Evolutionary conservation across 108 stramenopile genomes (phyloP), one percentile per base, ranked within the genome.

Genomic region (Hondaea fermentalgiana): DNA sequence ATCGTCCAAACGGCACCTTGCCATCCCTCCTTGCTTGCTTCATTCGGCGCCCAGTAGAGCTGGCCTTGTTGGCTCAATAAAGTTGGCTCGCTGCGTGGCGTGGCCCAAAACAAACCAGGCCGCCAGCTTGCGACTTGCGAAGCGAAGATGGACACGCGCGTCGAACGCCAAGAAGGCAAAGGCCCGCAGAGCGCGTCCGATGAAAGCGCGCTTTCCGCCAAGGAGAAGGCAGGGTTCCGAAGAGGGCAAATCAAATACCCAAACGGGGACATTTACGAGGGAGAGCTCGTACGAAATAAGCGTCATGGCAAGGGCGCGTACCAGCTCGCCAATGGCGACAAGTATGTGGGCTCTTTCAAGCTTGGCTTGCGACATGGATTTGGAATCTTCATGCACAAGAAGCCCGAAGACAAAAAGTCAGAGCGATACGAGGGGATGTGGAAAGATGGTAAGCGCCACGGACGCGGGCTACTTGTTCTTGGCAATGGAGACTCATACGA

Each of bases 261-360:
- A 12, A 83, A 83, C 28, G 76, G 76, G 12, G 76, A 83, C 3
- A 17, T 83, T 6, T 83, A 83, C 51, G 51, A 83, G n/a, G 76
- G 76, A 2, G 76, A 83, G 51, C 51, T 83, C 25, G 49, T 83
- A 16, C 44, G 49, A 2, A 83, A 83, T 28, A 53, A 16, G 76
- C 76, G 76, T 23, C 76, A 83, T 53, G 76, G 76, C 49, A 83
- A 83, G 23, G 76, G 76, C 49, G 76, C 76, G 19, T 83, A 25
- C 51, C 6, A 19, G n/a, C n/a, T 28, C 12, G 45, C 76, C 45
- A 53, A 83, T 17, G 76, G 76, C 1, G 76, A 83, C 49, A 83
- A 47, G 51, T 83, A 83, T 28, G 23, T 83, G 14, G 76, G 76
- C 19, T 3, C 19, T 17, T 83, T 83, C 3, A 55, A 23, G 23